Base-by-base conservation (phyloP, 2,329 filamentous ascomycete species). In the Hortaea sp. region DNA sequence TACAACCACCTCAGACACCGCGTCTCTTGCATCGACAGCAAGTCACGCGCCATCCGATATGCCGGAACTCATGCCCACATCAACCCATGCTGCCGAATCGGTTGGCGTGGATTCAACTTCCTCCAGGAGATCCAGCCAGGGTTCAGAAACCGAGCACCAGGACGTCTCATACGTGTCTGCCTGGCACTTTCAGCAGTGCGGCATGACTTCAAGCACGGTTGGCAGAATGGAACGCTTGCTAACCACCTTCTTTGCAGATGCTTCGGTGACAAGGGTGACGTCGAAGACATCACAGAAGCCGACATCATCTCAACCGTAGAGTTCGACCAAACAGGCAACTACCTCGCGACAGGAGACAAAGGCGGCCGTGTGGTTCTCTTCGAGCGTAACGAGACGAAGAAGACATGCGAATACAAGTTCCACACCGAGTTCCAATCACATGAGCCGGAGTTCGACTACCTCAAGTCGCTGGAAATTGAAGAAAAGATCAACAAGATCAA, bases 401-500 rank as follows among this genome's bases (percentile, higher is more conserved):
- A 97, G 81, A 97, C 92, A 43, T 98, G 92, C 79, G 92, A 98
- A 70, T 98, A 98, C 78, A 98, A 97, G 69, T 98, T 98, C 69
- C 92, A 98, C 69, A 98, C 92, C 67, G 92, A 98, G 66, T 98
- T 98, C 62, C 92, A 98, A 74, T 98, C 92, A 60, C 92, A 98
- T 73, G 92, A 98, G 67, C 92, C 92, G 53, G 92, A 98, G 70
- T 98, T 98, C 69, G 92, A 98, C 69, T 98, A 98, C 68, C 80
- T 98, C 56, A 98, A 98, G 72, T 98, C 92, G 31, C 78, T 98
- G 59, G 92, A 98, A 71, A 98, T 98, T 64, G 92, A 98, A 77
- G 92, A 98, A 71, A 98, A 98, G 75, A 98, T 98, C 78, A 98
- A 98, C 78, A 98, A 98, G 77, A 98, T 98, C 73, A 98, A 97